These are phyloP conservation scores for Fusarium verticillioides DNA, from an alignment of 2,329 filamentous ascomycete species.

Conservation along the genomic window DNA sequence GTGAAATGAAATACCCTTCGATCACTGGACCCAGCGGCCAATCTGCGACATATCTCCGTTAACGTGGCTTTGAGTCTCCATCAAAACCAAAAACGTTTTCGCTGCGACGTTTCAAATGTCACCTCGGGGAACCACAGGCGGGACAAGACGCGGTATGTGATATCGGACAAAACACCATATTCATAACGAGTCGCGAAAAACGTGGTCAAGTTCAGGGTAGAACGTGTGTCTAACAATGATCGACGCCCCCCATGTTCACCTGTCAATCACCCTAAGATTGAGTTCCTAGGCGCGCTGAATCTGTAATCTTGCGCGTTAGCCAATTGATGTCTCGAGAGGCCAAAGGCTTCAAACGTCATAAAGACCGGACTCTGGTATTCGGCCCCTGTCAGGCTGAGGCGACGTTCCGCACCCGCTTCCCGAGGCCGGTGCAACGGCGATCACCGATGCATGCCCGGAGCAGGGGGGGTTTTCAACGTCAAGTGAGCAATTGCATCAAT, in stretches of 20 bases:
- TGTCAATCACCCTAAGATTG: slow-evolving; percentile 17
- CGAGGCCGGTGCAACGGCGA: slow-evolving; percentile 39
- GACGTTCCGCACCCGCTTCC: slow-evolving; percentile 18
- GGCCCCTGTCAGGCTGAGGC: slow-evolving; percentile 43
- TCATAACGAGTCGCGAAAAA: slow-evolving; percentile 1
- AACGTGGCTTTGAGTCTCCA: slow-evolving; percentile 19
- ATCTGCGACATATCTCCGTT: slow-evolving; percentile 7
- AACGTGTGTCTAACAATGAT: background rate
- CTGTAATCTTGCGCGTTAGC: background rate
- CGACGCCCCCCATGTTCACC: slow-evolving; percentile 4
- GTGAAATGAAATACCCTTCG: background rate
- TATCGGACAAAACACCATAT: slow-evolving; percentile 17
- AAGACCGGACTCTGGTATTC: background rate
- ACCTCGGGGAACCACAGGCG: background rate
- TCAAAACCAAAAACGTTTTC: background rate
- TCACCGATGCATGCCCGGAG: slow-evolving; percentile 37
- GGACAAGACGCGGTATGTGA: slow-evolving; percentile 2
- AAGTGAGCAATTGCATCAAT: slow-evolving; percentile 7
- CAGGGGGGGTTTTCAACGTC: slow-evolving; percentile 6
- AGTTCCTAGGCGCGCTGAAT: slow-evolving; percentile 12
- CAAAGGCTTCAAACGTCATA: slow-evolving; percentile 22
- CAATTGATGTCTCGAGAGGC: slow-evolving; percentile 6
- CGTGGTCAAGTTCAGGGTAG: slow-evolving; percentile 4
- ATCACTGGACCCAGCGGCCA: background rate
- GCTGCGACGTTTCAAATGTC: background rate